Percentiles rank a stretch among this genome's conserved stretches.
These are phyloP conservation scores for Leccinum broughii DNA, from an alignment of 768 basidiomycete genomes.

Conservation along the genomic window DNA sequence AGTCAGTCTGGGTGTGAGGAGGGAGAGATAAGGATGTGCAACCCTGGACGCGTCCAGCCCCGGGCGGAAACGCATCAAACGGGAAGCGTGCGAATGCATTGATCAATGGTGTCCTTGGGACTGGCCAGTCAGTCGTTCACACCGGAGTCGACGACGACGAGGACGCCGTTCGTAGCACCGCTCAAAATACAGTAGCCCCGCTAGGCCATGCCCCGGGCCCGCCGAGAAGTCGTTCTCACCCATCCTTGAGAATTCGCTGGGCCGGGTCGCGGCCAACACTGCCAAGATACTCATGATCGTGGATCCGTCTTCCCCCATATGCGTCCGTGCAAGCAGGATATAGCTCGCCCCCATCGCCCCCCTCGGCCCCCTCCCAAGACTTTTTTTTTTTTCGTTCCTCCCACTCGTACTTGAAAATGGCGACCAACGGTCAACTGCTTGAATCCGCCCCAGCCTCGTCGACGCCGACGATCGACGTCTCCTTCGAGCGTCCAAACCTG, in stretches of 20 bases:
- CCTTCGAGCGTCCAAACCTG: slow-evolving; percentile 9
- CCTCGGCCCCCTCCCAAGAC: neutral
- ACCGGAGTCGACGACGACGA: neutral
- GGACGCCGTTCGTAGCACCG: neutral
- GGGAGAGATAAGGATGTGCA: neutral
- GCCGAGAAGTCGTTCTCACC: neutral
- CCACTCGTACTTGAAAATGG: neutral
- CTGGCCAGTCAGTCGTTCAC: neutral
- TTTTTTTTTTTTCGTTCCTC: neutral
- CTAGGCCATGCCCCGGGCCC: neutral
- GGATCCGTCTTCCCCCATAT: neutral
- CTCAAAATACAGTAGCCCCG: neutral
- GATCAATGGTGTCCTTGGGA: neutral
- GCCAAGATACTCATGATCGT: slow-evolving; percentile 5
- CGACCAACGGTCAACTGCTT: neutral
- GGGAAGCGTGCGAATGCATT: neutral
- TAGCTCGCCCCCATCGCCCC: too few species aligned
- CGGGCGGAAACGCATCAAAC: neutral
- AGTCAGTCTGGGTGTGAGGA: neutral
- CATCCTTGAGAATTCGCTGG: neutral
- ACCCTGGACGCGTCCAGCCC: neutral
- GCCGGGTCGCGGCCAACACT: neutral
- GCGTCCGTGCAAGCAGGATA: neutral
- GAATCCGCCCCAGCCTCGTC: slow-evolving; percentile 10
- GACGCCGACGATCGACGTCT: slow-evolving; percentile 22